phyloP scores from a whole-genome alignment of 768 basidiomycete species.

The Suillus discolor region DNA sequence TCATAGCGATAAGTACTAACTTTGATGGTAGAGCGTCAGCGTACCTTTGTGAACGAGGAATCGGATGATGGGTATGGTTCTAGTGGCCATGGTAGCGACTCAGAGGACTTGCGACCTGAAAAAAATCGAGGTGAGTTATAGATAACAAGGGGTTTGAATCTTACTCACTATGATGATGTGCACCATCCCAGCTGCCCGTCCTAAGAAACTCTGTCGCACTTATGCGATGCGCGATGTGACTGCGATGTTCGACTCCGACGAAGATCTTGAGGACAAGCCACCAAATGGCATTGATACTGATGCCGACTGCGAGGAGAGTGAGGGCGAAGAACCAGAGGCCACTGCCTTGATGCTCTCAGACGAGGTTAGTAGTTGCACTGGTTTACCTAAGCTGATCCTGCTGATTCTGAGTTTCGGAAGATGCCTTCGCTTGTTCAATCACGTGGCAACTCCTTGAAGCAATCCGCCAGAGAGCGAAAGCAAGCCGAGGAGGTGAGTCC shows the following conservation, averaged over 20 bases:
- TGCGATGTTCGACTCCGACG: neutral
- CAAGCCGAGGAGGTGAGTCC: too few relatives aligned
- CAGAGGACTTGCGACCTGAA: neutral
- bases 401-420: too few relatives aligned
- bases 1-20: neutral
- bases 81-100: neutral
- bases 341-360: neutral
- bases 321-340: neutral
- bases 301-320: neutral
- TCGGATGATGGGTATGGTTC: neutral
- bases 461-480: too few relatives aligned
- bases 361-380: neutral
- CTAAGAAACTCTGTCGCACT: neutral
- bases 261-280: neutral
- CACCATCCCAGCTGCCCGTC: neutral
- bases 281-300: neutral
- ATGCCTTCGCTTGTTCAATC: too few relatives aligned
- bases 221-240: neutral
- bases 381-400: neutral
- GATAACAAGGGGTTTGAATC: neutral
- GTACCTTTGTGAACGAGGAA: neutral
- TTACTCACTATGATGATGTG: neutral
- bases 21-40: neutral
- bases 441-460: too few relatives aligned
- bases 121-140: neutral